These are phyloP conservation scores for Alternaria sp. DNA, from an alignment of 2,329 filamentous ascomycete species.

Conservation along the genomic window DNA sequence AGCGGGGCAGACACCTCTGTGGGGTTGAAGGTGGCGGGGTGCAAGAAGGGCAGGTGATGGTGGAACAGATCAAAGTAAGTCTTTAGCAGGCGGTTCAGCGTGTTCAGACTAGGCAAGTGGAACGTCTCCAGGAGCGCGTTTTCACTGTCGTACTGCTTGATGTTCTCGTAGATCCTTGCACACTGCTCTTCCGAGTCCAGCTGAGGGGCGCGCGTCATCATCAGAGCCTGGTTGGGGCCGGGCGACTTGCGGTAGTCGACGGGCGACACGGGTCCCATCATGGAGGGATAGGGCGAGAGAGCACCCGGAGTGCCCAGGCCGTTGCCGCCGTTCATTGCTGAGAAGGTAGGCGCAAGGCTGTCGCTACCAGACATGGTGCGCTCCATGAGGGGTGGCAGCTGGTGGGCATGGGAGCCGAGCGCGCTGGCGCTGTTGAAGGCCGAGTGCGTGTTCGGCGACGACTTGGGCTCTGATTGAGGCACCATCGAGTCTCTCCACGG, in stretches of 20 bases:
- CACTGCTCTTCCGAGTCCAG: conserved; percentile 85
- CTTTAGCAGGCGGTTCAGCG: conserved; percentile 89
- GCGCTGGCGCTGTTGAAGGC: conserved; percentile 68
- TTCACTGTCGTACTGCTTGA: conserved; percentile 80
- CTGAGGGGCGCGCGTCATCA: conserved; percentile 77
- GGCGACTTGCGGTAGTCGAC: conserved; percentile 76
- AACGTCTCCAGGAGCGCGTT: conserved; percentile 87
- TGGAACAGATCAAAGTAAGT: conserved; percentile 98
- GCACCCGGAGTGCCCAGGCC: conserved; percentile 75
- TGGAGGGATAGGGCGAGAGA: conserved; percentile 74
- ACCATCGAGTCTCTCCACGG: conserved; percentile 94
- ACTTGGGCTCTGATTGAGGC: conserved; percentile 76
- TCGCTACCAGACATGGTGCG: conserved; percentile 67
- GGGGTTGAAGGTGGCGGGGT: conserved; percentile 88
- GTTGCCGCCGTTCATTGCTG: conserved; percentile 75
- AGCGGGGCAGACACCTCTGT: conserved; percentile 81
- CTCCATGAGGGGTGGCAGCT: conserved; percentile 74
- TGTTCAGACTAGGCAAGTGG: conserved; percentile 79
- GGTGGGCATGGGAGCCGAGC: conserved; percentile 65
- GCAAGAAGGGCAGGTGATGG: conserved; percentile 93
- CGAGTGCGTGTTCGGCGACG: conserved; percentile 70
- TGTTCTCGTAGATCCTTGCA: conserved; percentile 83
- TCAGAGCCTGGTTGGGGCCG: conserved; percentile 70
- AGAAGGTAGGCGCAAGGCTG: conserved; percentile 70
- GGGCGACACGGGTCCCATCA: conserved; percentile 72